Evolutionary conservation across 495 filamentous ascomycete genomes (phyloP), one percentile per base, ranked within the genome.

Genomic region (Clavariopsis aquatica): DNA sequence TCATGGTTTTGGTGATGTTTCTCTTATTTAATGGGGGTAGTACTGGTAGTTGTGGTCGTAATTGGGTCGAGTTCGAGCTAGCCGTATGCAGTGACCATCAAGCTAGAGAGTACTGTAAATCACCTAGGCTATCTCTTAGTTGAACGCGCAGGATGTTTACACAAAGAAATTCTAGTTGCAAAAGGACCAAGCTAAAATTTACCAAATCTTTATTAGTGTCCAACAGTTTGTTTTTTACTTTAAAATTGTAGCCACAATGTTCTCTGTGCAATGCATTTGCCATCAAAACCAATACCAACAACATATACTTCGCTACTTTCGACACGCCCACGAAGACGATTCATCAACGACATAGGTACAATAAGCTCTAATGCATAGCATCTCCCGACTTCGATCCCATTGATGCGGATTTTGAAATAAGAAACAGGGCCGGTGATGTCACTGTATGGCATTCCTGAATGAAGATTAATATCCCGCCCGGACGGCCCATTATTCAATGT

Each of bases 351-450:
- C 10, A 28, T 24, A 6, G 43, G 8, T 3, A 65, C 10, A 17
- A 71, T 34, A 29, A 19, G 68, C 41, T 69, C 71, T 51, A 61
- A 38, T 0, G 65, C 65, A 54, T 73, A 71, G 13, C 66, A 65
- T 20, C 66, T 57, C n/a, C 68, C 71, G 6, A 63, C 43, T 1
- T 20, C 13, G 10, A 58, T 2, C 4, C 66, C 69, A 57, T 67
- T 49, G 15, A 73, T 28, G 2, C 31, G 17, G 17, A 73, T 34
- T 5, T 29, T 31, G 47, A 73, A 71, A 31, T 69, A 47, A 7
- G 69, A 52, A 49, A 71, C 71, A 0, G 65, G 69, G 2, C 71
- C 71, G 1, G 71, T 73, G 28, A 62, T 54, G 13, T 47, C 29
- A 41, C 71, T 73, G 53, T 67, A 71, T 0, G 71, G 71, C 17